Evolutionary conservation across 306 rosid genomes (phyloP), one percentile per base, ranked within the genome.

Genomic region (Mimosa bimucronata): DNA sequence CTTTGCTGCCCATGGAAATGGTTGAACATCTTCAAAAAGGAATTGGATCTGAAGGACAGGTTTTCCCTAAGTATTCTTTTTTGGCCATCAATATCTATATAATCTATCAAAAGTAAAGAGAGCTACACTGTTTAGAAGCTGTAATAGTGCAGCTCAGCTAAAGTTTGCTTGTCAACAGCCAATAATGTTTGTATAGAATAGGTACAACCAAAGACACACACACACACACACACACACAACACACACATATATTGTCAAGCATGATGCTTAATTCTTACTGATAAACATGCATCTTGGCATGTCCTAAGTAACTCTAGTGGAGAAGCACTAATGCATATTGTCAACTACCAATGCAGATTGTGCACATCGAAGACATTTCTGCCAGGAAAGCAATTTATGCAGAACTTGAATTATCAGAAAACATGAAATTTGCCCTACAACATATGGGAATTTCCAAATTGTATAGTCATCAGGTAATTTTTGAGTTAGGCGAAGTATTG

Each of bases 381-480:
- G 87, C 90, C 29, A 87, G 97, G 78, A 68, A 87, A 71, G 92
- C 98, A 6, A 81, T 76, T 84, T 61, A 84, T 71, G 82, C 79
- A 38, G 94, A 89, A 79, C 82, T 92, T 76, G 88, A 85, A 52
- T 80, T 94, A 71, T 91, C 97, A 38, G 86, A 85, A 82, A 86
- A 86, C 80, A 78, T 84, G 88, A 85, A 83, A 77, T 87, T 90
- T 67, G 90, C 90, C 60, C 91, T 94, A 62, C 80, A 81, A 64
- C 50, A 78, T 73, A 74, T 91, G 67, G 97, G 97, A 80, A 85
- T 94, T 65, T 81, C 94, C 61, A 89, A 90, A 74, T 82, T 94
- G 84, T 94, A 94, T 75, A 87, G 87, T 81, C 98, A 94, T 82
- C 98, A 94, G 97, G 98, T 91, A 85, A 65, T 83, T 77, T 73